Evolutionary conservation across 768 basidiomycete species (phyloP), one percentile per base, ranked within the genome.

Genomic region (Lenzites betulinus): DNA sequence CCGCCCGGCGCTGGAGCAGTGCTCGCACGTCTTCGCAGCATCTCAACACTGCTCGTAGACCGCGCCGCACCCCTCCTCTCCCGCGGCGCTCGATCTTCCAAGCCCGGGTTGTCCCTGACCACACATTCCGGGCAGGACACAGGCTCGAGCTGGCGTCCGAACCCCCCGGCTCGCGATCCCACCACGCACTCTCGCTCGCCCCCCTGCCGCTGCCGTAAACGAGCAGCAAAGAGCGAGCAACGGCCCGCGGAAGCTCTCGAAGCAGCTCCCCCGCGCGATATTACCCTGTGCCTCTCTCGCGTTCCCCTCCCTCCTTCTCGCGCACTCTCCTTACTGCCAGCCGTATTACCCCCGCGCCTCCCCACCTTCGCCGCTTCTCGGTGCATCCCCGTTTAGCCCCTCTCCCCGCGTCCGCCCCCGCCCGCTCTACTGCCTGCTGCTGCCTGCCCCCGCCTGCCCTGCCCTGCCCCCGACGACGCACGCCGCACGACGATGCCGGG

Each of bases 401-500:
- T 51, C 41, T 50, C 58, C 54, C 51, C 48, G 48, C 38, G 49
- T 30, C 58, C 64, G 61, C 57, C 54, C 59, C 55, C 35, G 58
- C 62, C 47, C 23, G 18, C 47, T 30, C 47, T 54, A n/a, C n/a
- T n/a, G 59, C 39, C 28, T 39, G 41, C 20, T 51, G 57, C 26
- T n/a, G 41, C 42, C 55, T 49, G 51, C n/a, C n/a, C n/a, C n/a
- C n/a, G n/a, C n/a, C n/a, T n/a, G n/a, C n/a, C n/a, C n/a, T n/a
- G n/a, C 59, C 28, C 59, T 35, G 58, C 53, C 46, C 48, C 49
- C 55, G 46, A 18, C 56, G 23, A 33, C 30, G 30, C 30, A 33
- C 30, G 30, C 30, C 30, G 30, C n/a, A 25, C 13, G 22, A 56
- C 46, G 65, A 89, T 89, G 88, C 88, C 88, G 60, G 81, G 79